Conservation (phyloP, 2,329 filamentous ascomycete species). For the Coniochaeta sp. region DNA sequence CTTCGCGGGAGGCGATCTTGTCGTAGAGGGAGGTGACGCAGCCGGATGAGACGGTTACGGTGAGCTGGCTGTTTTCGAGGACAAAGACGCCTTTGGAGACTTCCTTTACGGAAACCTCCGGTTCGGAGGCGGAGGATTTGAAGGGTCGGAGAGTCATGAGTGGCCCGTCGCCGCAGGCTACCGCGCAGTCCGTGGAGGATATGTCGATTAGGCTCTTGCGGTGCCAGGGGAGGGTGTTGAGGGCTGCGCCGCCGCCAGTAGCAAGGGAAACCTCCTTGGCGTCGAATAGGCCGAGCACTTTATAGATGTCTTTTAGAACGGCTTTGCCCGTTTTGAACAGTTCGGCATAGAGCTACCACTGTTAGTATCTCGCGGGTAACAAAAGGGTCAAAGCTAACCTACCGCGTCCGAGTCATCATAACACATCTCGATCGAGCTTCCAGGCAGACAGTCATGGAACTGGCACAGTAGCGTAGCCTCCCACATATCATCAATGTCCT, state of each 20-base stretch:
- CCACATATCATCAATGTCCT: slow-evolving; percentile 94
- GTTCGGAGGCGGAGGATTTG: slow-evolving; percentile 27
- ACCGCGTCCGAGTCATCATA: slow-evolving; percentile 89
- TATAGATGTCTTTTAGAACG: slow-evolving; percentile 62
- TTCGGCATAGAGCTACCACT: slow-evolving; percentile 63
- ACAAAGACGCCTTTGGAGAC: slow-evolving; percentile 59
- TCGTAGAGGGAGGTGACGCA: slow-evolving; percentile 82
- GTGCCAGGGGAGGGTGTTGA: slow-evolving; percentile 86
- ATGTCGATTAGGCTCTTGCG: slow-evolving; percentile 67
- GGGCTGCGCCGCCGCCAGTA: slow-evolving; percentile 41
- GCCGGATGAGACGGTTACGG: slow-evolving; percentile 65
- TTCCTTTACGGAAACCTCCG: slow-evolving; percentile 45
- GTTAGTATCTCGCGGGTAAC: slow-evolving; percentile 14
- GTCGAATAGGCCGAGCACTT: slow-evolving; percentile 55
- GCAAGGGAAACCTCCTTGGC: slow-evolving; percentile 29
- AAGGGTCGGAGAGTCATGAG: slow-evolving; percentile 43
- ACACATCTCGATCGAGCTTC: slow-evolving; percentile 95
- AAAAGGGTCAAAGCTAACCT: slow-evolving; percentile 13
- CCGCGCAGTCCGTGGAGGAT: slow-evolving; percentile 41
- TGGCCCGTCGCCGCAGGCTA: slow-evolving; percentile 50
- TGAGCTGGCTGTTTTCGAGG: slow-evolving; percentile 70
- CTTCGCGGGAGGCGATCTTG: slow-evolving; percentile 61
- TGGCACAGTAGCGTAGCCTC: slow-evolving; percentile 86
- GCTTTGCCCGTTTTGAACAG: slow-evolving; percentile 71
- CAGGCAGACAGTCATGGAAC: slow-evolving; percentile 95